Percentiles rank a stretch among this genome's conserved stretches.
phyloP scores from a whole-genome alignment of 2,329 filamentous ascomycete species.

The Paecilomyces sp. region DNA sequence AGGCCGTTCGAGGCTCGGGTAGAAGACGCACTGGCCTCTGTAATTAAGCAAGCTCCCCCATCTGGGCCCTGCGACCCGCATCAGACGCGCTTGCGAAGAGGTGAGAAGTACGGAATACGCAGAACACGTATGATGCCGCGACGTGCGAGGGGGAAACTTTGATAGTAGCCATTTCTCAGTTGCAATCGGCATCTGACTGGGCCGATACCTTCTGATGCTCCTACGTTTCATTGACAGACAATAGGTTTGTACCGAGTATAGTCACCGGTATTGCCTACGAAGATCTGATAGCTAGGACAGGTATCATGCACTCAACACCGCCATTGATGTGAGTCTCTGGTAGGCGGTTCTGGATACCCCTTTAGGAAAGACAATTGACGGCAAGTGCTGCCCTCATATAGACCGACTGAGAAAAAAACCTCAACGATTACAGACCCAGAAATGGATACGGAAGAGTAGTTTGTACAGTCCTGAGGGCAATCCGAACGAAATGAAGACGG shows the following conservation, averaged over 20 bases:
- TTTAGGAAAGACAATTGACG: neutral
- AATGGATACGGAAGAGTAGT: neutral
- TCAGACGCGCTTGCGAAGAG: neutral
- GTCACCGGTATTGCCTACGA: neutral
- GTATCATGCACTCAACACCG: neutral
- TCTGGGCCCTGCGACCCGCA: neutral
- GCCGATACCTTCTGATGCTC: neutral
- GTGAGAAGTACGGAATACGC: neutral
- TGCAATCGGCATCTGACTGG: neutral
- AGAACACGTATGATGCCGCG: neutral
- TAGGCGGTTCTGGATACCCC: neutral
- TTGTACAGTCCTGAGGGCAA: neutral
- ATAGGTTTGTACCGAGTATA: neutral
- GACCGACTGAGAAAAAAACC: neutral
- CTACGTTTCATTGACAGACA: neutral
- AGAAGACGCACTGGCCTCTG: neutral
- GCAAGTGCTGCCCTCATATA: neutral
- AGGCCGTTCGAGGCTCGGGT: neutral
- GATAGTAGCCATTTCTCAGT: neutral
- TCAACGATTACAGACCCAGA: neutral
- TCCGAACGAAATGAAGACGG: neutral
- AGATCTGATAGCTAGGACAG: neutral
- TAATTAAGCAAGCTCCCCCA: neutral
- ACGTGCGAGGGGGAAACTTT: neutral
- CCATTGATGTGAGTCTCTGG: neutral